Evolutionary conservation across 129 eudicot genomes (phyloP).

Genomic region (Pulicaria dysenterica): DNA sequence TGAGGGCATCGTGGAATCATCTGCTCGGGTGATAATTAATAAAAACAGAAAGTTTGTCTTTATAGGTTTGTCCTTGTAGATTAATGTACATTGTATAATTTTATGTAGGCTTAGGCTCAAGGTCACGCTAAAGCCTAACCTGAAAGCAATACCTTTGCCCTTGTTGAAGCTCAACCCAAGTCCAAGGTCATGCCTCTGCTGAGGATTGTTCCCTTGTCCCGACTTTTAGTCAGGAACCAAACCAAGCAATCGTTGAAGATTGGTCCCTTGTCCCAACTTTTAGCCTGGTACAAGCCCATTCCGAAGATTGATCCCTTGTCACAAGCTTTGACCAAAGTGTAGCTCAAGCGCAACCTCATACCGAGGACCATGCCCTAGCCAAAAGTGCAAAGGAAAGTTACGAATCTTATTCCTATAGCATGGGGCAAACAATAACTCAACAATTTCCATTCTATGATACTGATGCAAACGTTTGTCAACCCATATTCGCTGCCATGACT

Average conservation of each 20-base stretch:
- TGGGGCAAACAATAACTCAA: neutral
- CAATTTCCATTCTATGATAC: neutral
- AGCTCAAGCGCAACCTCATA: too few species aligned
- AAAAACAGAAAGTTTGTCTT: neutral
- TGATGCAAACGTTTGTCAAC: neutral
- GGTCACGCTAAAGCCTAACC: neutral
- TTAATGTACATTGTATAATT: neutral
- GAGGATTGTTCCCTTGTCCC: neutral
- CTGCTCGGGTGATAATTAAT: slow-evolving; percentile 11
- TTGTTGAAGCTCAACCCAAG: neutral
- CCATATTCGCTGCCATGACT: too few species aligned
- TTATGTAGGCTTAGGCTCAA: neutral
- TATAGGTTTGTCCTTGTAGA: neutral
- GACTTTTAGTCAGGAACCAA: too few species aligned
- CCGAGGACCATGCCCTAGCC: too few species aligned
- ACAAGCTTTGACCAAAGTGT: neutral
- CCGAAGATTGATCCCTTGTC: neutral
- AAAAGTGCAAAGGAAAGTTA: too few species aligned
- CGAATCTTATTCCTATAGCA: too few species aligned
- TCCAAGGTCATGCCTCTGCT: neutral
- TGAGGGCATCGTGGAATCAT: neutral
- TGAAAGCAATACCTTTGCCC: neutral
- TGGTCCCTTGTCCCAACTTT: too few species aligned
- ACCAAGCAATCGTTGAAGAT: too few species aligned
- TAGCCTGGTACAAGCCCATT: too few species aligned